Base-by-base conservation (phyloP, 78 protist species). In the Emiliania huxleyi region DNA sequence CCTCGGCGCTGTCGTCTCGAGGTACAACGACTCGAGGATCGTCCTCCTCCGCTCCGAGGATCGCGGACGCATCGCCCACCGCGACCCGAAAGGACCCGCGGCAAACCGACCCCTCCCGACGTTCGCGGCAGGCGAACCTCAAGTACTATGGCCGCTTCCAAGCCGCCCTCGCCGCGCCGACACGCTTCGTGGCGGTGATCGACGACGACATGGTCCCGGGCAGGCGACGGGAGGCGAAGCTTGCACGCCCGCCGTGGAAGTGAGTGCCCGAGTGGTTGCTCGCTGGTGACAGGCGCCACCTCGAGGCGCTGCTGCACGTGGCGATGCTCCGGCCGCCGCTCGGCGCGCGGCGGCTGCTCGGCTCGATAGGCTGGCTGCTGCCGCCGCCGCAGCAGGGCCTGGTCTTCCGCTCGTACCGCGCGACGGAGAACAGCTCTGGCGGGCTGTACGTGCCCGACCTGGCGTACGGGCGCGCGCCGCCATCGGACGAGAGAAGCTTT, bases 121-220 rank as follows among this genome's bases (percentile, higher is more conserved):
- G n/a, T n/a, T n/a, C n/a, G n/a, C n/a, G n/a, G n/a, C n/a, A n/a
- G n/a, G n/a, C n/a, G 56, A 81, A 81, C 55, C 23, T 81, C 56
- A 81, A 81, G 56, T 81, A 81, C 38, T 81, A 33, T 23, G 89
- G 89, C 35, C 89, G 89, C 21, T 42, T 81, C 12, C 89, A 81
- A 40, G 12, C 44, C 42, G 89, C 89, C 18, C 1, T 44, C 18
- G 1, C 44, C 0, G 46, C 55, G n/a, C 33, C 48, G 40, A 81
- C 89, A 4, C 6, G 1, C 23, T 44, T 15, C 38, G 46, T 81
- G 25, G 38, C 6, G 0, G 42, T 81, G 25, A 42, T 81, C 89
- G 89, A 81, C 38, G 89, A 81, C 55, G 89, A 81, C 55, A 44
- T 81, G 56, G 44, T 81, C 89, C 89, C 89, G 0, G 89, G 89